A percentile compares a stretch with the other conserved stretches of the same genome.
phyloP scores from a whole-genome alignment of 495 filamentous ascomycete genomes.

The Lophiotrema nucula region DNA sequence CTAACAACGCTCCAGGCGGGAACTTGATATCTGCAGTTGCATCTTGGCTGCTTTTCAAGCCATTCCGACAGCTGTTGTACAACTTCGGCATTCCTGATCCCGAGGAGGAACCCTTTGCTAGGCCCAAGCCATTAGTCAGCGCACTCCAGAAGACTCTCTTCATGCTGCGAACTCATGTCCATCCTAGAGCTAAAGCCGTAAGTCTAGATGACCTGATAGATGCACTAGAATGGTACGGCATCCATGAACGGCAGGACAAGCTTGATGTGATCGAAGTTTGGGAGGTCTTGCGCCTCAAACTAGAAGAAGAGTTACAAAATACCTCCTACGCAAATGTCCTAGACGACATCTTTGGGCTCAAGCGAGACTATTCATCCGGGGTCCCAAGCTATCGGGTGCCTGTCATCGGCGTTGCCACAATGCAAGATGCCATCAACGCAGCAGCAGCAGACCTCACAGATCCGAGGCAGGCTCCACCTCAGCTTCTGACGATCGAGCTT shows the following conservation, averaged over 20 bases:
- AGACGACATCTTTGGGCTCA: constrained; percentile 48
- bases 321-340: constrained; percentile 46
- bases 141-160: constrained; percentile 39
- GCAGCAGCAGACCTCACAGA: constrained; percentile 16
- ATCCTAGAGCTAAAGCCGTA: constrained; percentile 22
- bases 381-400: constrained; percentile 34
- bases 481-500: constrained; percentile 59
- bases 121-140: constrained; percentile 46
- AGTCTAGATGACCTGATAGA: constrained; percentile 30
- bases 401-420: constrained; percentile 29
- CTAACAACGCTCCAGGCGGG: constrained; percentile 47
- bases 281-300: constrained; percentile 53
- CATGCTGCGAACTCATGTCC: constrained; percentile 31
- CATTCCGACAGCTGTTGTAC: constrained; percentile 58
- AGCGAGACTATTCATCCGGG: constrained; percentile 25
- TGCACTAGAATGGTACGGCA: constrained; percentile 41
- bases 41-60: constrained; percentile 58
- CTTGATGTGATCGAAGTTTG: constrained; percentile 46
- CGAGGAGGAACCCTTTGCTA: constrained; percentile 47
- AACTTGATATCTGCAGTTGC: constrained; percentile 45
- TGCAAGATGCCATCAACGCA: constrained; percentile 37
- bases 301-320: constrained; percentile 53
- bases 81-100: constrained; percentile 51
- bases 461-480: constrained; percentile 35
- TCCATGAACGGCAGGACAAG: constrained; percentile 36